phyloP scores from a whole-genome alignment of 2,329 filamentous ascomycete species.

The Colletotrichum karsti region DNA sequence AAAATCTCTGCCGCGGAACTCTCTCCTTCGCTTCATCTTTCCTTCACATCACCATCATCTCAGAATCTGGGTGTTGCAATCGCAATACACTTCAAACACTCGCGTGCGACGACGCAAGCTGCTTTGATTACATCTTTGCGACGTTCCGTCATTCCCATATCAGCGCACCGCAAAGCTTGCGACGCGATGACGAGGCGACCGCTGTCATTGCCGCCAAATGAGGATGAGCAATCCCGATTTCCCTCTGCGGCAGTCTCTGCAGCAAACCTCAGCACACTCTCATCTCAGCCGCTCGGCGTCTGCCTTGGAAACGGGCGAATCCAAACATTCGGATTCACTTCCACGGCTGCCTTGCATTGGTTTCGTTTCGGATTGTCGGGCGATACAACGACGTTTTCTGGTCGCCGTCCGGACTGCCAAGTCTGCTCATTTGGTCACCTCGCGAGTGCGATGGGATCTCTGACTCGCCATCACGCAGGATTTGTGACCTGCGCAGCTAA shows the following conservation, averaged over 20 bases:
- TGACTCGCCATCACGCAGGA: neutral
- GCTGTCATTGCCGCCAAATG: neutral
- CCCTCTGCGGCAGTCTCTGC: neutral
- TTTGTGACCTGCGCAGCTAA: neutral
- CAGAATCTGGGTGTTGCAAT: neutral
- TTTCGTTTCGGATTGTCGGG: neutral
- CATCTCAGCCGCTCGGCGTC: neutral
- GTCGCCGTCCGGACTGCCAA: neutral
- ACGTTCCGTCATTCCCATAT: constrained; percentile 5
- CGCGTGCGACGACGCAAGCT: too few species aligned
- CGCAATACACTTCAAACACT: neutral
- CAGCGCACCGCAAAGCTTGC: neutral
- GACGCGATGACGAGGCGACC: neutral
- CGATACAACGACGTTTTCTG: neutral
- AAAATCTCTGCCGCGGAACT: neutral
- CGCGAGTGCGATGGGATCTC: neutral
- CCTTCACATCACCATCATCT: neutral
- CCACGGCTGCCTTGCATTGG: neutral
- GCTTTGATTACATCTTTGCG: too few species aligned
- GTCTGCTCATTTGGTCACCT: neutral
- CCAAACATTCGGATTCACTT: neutral
- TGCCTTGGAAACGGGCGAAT: neutral
- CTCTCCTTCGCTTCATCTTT: neutral
- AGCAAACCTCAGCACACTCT: neutral
- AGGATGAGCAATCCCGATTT: constrained; percentile 12